Evolutionary conservation across 73 alveolate species (phyloP).

Genomic region (Blepharisma japonicum): DNA sequence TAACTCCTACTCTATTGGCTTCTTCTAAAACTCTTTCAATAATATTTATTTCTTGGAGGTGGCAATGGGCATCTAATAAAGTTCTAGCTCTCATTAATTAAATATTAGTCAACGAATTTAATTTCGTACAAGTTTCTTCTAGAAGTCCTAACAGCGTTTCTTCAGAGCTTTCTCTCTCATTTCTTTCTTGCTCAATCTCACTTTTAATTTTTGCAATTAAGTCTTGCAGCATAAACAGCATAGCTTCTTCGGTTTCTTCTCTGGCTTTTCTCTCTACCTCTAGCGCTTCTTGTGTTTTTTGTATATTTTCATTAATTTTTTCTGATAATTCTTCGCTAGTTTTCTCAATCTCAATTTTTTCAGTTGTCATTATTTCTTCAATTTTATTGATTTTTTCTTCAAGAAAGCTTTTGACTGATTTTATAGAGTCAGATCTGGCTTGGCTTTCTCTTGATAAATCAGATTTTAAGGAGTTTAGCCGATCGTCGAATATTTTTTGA

Average conservation of each 20-base stretch:
- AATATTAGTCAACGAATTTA: constrained; percentile 16
- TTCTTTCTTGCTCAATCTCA: constrained; percentile 73
- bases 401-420: constrained; percentile 35
- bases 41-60: too few relatives aligned
- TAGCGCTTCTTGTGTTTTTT: constrained; percentile 52
- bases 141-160: constrained; percentile 71
- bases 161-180: constrained; percentile 79
- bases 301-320: constrained; percentile 60
- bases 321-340: constrained; percentile 53
- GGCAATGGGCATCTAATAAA: too few relatives aligned
- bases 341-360: constrained; percentile 70
- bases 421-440: constrained; percentile 27
- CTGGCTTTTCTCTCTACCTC: constrained; percentile 71
- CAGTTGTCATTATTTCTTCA: constrained; percentile 59
- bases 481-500: constrained; percentile 2
- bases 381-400: constrained; percentile 77
- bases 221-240: constrained; percentile 80
- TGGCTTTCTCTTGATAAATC: constrained; percentile 15
- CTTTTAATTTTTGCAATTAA: constrained; percentile 73
- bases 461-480: not conserved
- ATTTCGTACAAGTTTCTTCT: constrained; percentile 82
- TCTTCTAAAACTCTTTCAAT: too few relatives aligned
- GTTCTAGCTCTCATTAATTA: too few relatives aligned
- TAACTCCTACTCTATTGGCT: too few relatives aligned
- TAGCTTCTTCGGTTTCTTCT: constrained; percentile 90